Base-by-base conservation (phyloP, 495 filamentous ascomycete genomes). In the Podospora pseudoanserina region DNA sequence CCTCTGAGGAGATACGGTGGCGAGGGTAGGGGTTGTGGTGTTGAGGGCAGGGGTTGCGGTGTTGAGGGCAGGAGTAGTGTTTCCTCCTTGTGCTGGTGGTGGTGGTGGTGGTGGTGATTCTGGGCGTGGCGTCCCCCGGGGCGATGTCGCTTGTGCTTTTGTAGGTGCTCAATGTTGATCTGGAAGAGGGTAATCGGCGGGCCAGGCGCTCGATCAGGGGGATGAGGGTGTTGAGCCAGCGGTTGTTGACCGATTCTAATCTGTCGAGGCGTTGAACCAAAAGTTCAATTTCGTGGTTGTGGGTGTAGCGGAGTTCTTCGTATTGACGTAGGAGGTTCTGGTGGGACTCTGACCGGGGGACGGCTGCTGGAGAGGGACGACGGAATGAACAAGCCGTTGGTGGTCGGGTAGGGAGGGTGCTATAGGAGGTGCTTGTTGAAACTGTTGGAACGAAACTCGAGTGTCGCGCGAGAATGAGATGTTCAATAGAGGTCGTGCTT, bases 191-290 rank as follows among this genome's bases (percentile, higher is more conserved):
- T 39, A 72, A 39, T 2, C 66, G 65, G 20, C 61, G 26, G 58
- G 77, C 72, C 19, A 83, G 69, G 2, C 72, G 73, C 23, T 79
- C 73, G 60, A 79, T 68, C 5, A 81, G 63, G 1, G 77, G 72
- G 16, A 73, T 68, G 34, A 83, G 26, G 15, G 75, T 67, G 15
- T 71, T 67, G 67, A 76, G 60, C 72, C 76, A 74, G 6, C 72
- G 59, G 58, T 79, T 73, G 62, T 75, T 75, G 60, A 76, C 75
- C n/a, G 64, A 57, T 34, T 77, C 77, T n/a, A 82, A 65, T 16
- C 65, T 62, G 11, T 75, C 74, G 26, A 83, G 63, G 2, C 77
- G 73, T 1, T 64, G 34, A 13, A 70, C 54, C 1, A 75, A 30
- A 15, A 63, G 57, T 63, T 78, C 76, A 34, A 82, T 68, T 23